Conservation (phyloP, 768 basidiomycete genomes). For the Suillus lakei region DNA sequence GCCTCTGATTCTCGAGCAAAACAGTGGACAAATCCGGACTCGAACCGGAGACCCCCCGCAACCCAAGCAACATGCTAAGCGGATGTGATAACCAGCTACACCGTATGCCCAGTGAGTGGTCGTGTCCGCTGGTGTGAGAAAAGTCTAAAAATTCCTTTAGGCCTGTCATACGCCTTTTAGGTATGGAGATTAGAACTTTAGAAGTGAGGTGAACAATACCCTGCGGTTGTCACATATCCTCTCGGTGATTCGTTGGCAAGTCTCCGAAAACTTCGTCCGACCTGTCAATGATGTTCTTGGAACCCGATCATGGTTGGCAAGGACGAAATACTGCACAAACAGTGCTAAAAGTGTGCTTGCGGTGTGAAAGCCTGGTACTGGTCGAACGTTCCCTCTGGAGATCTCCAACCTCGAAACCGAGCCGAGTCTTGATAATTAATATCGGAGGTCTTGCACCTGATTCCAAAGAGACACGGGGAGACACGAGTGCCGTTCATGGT, state of each 20-base stretch:
- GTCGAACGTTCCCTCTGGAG: background rate
- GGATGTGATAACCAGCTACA: conserved; percentile 47
- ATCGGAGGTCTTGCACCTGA: background rate
- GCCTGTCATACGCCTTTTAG: background rate
- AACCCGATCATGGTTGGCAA: background rate
- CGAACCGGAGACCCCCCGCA: conserved; percentile 47
- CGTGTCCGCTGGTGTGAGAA: background rate
- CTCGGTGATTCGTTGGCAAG: background rate
- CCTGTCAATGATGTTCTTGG: background rate
- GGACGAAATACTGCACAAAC: background rate
- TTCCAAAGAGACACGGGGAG: background rate
- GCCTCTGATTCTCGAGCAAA: background rate
- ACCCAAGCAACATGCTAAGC: conserved; percentile 37
- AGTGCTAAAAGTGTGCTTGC: background rate
- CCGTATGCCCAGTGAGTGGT: conserved; percentile 35
- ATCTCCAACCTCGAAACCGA: background rate
- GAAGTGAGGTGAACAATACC: background rate
- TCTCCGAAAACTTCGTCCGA: background rate
- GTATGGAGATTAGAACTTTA: no score
- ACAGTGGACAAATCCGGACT: conserved; percentile 44
- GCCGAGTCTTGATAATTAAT: background rate
- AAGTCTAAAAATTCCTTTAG: background rate
- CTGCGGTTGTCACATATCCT: background rate
- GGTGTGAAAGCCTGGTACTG: background rate
- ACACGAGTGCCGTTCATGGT: background rate